These are phyloP conservation scores for Apiotrichum mycotoxinovorans DNA, from an alignment of 1,284 basidiomycete genomes.

Conservation along the genomic window DNA sequence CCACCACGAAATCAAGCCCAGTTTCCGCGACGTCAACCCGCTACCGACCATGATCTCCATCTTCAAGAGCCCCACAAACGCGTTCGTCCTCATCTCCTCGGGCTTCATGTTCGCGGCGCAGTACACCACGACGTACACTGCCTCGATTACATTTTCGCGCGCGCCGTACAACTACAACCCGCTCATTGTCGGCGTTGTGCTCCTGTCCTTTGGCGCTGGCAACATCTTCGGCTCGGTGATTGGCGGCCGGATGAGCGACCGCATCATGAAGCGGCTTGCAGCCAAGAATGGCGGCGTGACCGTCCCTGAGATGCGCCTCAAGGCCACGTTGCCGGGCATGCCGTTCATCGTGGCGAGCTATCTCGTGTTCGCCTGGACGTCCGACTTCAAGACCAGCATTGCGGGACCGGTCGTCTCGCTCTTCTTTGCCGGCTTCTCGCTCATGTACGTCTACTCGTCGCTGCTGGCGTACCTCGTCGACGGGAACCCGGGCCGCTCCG, in stretches of 20 bases:
- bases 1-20: slow-evolving; percentile 56
- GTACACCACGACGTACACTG: slow-evolving; percentile 66
- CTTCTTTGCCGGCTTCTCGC: slow-evolving; percentile 63
- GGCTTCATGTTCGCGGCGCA: slow-evolving; percentile 66
- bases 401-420: slow-evolving; percentile 59
- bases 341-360: slow-evolving; percentile 52
- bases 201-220: slow-evolving; percentile 69
- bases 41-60: slow-evolving; percentile 60
- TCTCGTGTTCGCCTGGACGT: slow-evolving; percentile 73
- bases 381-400: slow-evolving; percentile 60
- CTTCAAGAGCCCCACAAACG: slow-evolving; percentile 63
- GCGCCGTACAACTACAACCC: slow-evolving; percentile 65
- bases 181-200: slow-evolving; percentile 67
- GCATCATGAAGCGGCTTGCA: slow-evolving; percentile 58
- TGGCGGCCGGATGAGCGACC: slow-evolving; percentile 75
- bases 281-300: slow-evolving; percentile 60
- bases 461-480: slow-evolving; percentile 63
- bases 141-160: slow-evolving; percentile 59
- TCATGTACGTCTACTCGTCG: slow-evolving; percentile 55
- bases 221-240: slow-evolving; percentile 65
- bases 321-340: slow-evolving; percentile 57
- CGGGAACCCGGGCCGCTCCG: slow-evolving; percentile 55
- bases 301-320: slow-evolving; percentile 72
- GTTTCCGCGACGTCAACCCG: slow-evolving; percentile 69
- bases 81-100: slow-evolving; percentile 64